Evolutionary conservation across 805 yeast genomes (phyloP).

Genomic region (Metschnikowia lachancei): DNA sequence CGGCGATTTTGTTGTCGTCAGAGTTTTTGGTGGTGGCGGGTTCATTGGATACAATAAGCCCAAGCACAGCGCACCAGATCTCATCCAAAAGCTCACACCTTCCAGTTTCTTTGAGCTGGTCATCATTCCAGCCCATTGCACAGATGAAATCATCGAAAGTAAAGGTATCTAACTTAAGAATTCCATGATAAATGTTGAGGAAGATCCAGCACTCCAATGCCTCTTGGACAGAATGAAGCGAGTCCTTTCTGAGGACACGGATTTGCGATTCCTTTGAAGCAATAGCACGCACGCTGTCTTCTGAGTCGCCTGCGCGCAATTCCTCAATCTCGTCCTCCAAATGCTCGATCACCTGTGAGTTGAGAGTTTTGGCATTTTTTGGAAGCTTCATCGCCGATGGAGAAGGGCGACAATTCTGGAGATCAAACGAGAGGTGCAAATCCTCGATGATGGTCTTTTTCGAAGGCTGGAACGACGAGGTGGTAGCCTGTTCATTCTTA

Average conservation of each 20-base stretch:
- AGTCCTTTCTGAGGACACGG: background rate
- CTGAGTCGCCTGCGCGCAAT: conserved; percentile 2
- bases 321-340: conserved; percentile 10
- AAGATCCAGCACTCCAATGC: conserved; percentile 74
- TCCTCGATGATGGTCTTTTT: conserved; percentile 21
- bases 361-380: conserved; percentile 15
- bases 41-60: conserved; percentile 49
- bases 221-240: conserved; percentile 30
- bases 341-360: conserved; percentile 8
- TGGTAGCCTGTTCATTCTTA: conserved; percentile 12
- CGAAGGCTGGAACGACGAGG: conserved; percentile 19
- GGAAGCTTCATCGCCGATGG: conserved; percentile 15
- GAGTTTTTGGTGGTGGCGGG: conserved; percentile 27
- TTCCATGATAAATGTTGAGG: conserved; percentile 63
- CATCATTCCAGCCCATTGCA: conserved; percentile 48
- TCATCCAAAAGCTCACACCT: conserved; percentile 59
- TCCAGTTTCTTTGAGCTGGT: conserved; percentile 38
- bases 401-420: conserved; percentile 17
- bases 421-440: conserved; percentile 17
- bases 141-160: conserved; percentile 76
- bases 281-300: background rate
- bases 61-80: conserved; percentile 63
- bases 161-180: conserved; percentile 65
- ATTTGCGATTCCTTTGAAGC: conserved; percentile 1
- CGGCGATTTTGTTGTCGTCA: conserved; percentile 33